phyloP scores from a whole-genome alignment of 257 asterid genomes.

The Galeopsis tetrahit region DNA sequence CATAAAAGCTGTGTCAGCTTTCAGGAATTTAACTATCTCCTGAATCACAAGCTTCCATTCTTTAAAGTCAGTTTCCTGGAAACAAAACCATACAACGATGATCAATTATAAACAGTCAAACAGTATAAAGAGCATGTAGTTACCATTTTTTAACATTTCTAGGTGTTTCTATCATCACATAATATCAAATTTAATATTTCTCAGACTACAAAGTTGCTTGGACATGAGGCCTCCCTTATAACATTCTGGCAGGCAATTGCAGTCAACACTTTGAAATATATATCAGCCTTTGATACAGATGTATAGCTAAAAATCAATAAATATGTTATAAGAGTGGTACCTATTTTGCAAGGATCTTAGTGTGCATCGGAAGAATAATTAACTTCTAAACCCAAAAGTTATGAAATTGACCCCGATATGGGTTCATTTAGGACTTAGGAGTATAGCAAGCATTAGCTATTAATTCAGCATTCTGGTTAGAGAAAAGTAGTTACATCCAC shows the following conservation, averaged over 20 bases:
- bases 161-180: slow-evolving; percentile 24
- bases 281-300: slow-evolving; percentile 7
- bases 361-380: slow-evolving; percentile 23
- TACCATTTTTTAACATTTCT: slow-evolving; percentile 16
- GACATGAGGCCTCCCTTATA: slow-evolving; percentile 6
- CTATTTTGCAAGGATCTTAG: slow-evolving; percentile 5
- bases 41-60: slow-evolving; percentile 99
- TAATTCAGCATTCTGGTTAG: slow-evolving; percentile 23
- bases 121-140: slow-evolving; percentile 22
- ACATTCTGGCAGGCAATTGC: slow-evolving; percentile 15
- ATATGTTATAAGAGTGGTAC: slow-evolving; percentile 8
- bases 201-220: slow-evolving; percentile 12
- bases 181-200: slow-evolving; percentile 16
- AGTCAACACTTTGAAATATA: neutral
- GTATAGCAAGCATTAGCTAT: slow-evolving; percentile 10
- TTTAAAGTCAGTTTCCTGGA: slow-evolving; percentile 95
- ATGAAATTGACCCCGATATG: slow-evolving; percentile 3
- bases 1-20: slow-evolving; percentile 96
- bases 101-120: slow-evolving; percentile 31
- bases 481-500: slow-evolving; percentile 18
- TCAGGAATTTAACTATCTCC: slow-evolving; percentile 92
- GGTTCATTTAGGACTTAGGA: slow-evolving; percentile 9
- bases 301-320: slow-evolving; percentile 14
- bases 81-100: slow-evolving; percentile 41
- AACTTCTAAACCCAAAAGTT: neutral